Evolutionary conservation across 139 green algal genomes (phyloP).

Genomic region (Asterochloris erici): DNA sequence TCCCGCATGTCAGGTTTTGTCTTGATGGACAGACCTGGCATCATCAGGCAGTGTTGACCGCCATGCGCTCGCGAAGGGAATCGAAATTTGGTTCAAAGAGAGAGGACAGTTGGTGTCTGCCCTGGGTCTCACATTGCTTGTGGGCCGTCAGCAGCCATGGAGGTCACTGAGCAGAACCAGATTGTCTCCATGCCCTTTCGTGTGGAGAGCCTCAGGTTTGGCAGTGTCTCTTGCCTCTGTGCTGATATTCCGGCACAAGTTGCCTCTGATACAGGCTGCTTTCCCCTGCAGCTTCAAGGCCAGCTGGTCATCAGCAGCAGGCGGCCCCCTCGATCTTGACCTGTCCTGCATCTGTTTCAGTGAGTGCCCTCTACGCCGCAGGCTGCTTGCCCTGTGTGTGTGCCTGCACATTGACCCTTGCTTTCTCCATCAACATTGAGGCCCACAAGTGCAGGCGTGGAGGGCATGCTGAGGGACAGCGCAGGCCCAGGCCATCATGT

Average conservation of each 20-base stretch:
- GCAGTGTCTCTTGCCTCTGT: not conserved
- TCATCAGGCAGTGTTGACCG: too few relatives aligned
- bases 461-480: not conserved
- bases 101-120: too few relatives aligned
- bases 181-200: conserved; percentile 13
- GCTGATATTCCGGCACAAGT: not conserved
- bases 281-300: conserved; percentile 8
- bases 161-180: conserved; percentile 2
- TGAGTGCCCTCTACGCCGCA: not conserved
- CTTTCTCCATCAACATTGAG: not conserved
- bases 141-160: not conserved
- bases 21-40: too few relatives aligned
- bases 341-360: conserved; percentile 3
- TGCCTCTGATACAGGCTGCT: not conserved
- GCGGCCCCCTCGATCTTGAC: conserved; percentile 1
- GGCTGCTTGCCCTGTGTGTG: not conserved
- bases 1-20: too few relatives aligned
- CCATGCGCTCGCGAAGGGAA: too few relatives aligned
- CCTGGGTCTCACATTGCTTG: too few relatives aligned
- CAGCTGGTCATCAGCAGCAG: not conserved
- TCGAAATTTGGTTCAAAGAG: too few relatives aligned
- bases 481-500: conserved; percentile 2
- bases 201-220: conserved; percentile 13
- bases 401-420: not conserved
- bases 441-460: not conserved